phyloP scores from a whole-genome alignment of 2,329 filamentous ascomycete species.

The Phialemoniopsis sp. region DNA sequence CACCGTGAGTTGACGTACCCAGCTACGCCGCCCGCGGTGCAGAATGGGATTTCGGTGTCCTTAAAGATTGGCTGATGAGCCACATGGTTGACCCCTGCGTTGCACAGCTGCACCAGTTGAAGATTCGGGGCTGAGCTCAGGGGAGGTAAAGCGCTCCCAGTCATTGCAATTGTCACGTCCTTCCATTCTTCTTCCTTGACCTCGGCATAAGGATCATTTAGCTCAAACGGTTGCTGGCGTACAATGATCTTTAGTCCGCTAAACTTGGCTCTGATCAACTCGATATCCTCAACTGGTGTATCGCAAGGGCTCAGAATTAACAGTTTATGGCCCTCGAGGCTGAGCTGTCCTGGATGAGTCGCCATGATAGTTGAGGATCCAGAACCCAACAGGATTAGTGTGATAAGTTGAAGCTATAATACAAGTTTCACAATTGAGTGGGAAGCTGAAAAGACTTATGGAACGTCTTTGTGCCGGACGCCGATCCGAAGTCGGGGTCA shows the following conservation, averaged over 20 bases:
- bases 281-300: slow-evolving; percentile 25
- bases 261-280: slow-evolving; percentile 30
- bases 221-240: slow-evolving; percentile 20
- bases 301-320: slow-evolving; percentile 30
- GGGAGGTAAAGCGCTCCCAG: slow-evolving; percentile 9
- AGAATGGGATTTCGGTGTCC: slow-evolving; percentile 28
- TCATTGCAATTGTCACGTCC: slow-evolving; percentile 37
- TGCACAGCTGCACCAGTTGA: slow-evolving; percentile 48
- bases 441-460: too few relatives aligned
- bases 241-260: slow-evolving; percentile 37
- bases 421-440: too few relatives aligned
- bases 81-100: slow-evolving; percentile 49
- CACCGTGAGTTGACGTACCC: slow-evolving; percentile 23
- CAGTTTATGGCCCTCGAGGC: slow-evolving; percentile 43
- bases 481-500: too few relatives aligned
- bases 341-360: too few relatives aligned
- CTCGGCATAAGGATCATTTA: slow-evolving; percentile 11
- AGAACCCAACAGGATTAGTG: too few relatives aligned
- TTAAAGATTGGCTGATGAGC: slow-evolving; percentile 38
- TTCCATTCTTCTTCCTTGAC: slow-evolving; percentile 35
- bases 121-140: too few relatives aligned
- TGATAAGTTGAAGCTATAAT: too few relatives aligned
- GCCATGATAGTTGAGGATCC: too few relatives aligned
- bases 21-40: slow-evolving; percentile 35
- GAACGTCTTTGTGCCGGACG: too few relatives aligned